phyloP scores from a whole-genome alignment of 2,329 filamentous ascomycete genomes.

The Clarireedia paspali region DNA sequence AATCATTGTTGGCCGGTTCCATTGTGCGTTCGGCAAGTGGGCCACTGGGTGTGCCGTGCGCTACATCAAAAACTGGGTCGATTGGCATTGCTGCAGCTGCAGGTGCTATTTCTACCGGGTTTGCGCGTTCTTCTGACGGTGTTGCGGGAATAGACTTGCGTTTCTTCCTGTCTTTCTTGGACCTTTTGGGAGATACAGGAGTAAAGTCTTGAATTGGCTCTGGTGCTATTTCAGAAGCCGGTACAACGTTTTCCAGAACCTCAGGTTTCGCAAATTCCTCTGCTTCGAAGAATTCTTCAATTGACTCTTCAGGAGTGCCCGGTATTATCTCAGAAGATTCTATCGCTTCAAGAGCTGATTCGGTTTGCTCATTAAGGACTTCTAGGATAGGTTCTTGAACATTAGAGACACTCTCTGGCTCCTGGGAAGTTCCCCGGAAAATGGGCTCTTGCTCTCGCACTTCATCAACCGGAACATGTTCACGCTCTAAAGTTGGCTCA shows the following conservation, averaged over 20 bases:
- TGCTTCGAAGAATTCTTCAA: neutral
- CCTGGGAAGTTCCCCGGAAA: neutral
- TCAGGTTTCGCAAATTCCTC: neutral
- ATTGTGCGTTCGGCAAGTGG: neutral
- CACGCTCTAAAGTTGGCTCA: neutral
- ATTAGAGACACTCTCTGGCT: neutral
- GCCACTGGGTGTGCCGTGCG: neutral
- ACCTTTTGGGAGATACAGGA: conserved; percentile 11
- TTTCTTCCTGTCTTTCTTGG: conserved; percentile 21
- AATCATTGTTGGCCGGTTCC: neutral
- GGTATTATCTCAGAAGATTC: neutral
- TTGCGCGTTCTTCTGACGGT: neutral
- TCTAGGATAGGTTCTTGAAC: neutral
- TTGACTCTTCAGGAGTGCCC: neutral
- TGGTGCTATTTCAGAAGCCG: neutral
- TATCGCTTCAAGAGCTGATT: neutral
- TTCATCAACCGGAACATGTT: neutral
- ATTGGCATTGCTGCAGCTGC: neutral
- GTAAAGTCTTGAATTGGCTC: conserved; percentile 7
- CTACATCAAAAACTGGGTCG: neutral
- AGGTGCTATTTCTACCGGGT: neutral
- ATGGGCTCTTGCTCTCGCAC: too few relatives aligned
- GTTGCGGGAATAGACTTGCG: conserved; percentile 10
- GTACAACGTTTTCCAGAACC: neutral
- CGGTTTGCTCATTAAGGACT: neutral